Evolutionary conservation across 768 basidiomycete genomes (phyloP), one percentile per base, ranked within the genome.

Genomic region (Suillus weaverae): DNA sequence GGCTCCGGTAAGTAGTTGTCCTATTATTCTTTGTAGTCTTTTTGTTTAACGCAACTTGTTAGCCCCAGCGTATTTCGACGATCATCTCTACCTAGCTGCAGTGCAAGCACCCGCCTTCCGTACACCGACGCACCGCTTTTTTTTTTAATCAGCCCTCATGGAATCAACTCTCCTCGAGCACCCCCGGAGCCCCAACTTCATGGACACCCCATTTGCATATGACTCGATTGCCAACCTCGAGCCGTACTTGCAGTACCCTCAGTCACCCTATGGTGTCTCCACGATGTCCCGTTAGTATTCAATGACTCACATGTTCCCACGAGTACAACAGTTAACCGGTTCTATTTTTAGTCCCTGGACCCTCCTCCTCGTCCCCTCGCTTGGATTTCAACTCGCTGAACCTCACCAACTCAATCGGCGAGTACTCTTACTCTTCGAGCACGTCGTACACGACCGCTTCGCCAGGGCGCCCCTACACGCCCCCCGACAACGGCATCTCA

Each of bases 201-300:
- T 84, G 74, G 83, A 84, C 68, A 70, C 78, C 61, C 69, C 82
- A 63, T 81, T 80, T 73, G 69, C 78, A 64, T 85, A 83, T 71
- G 83, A 84, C 73, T 69, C 80, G 33, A 75, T 81, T 61, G 74
- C 78, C 35, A 78, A 80, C 66, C 79, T 82, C 61, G 81, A 83
- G 68, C 77, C 74, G 65, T 92, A 90, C 74, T 84, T 91, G 69
- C 87, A 89, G 77, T 89, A 89, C 76, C 89, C 89, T 41, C 84
- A 87, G 69, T 83, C 87, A 11, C 80, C 82, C 50, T 90, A 88
- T 66, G 85, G 85, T 75, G 85, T 89, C 60, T 77, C 76, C 22
- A 66, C 86, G 69, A 85, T 91, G 76, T 82, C 85, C 72, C 77
- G 90, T 90, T 74, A 78, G 89, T 86, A 3, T 46, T 63, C 54